Percentiles rank a stretch among this genome's conserved stretches.
phyloP scores from a whole-genome alignment of 305 asterid genomes.

The Galium porrigens region DNA sequence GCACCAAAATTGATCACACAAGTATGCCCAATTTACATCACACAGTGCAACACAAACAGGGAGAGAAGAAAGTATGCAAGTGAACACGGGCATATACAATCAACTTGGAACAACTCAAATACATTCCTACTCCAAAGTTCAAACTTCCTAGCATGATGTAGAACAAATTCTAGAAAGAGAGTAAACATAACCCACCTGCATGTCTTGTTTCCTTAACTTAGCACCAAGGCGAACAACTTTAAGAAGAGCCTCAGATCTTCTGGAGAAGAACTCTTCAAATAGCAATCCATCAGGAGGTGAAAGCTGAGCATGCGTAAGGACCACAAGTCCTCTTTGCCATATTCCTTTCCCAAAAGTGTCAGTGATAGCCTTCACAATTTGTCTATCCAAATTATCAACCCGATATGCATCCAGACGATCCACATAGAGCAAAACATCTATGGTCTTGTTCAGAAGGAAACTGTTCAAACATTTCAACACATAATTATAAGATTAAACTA shows the following conservation, averaged over 20 bases:
- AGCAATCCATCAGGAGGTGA: conserved; percentile 92
- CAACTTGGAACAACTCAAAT: background rate
- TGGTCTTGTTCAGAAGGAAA: conserved; percentile 71
- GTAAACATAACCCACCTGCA: conserved; percentile 27
- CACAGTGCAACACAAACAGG: background rate
- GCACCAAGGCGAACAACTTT: conserved; percentile 69
- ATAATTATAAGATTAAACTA: conserved; percentile 6
- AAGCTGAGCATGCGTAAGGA: conserved; percentile 94
- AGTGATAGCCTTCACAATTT: conserved; percentile 72
- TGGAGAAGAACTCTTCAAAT: conserved; percentile 68
- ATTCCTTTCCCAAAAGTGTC: conserved; percentile 73
- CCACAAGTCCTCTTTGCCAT: conserved; percentile 68
- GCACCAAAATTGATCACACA: background rate
- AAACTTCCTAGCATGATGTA: background rate
- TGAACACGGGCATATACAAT: background rate
- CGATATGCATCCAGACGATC: conserved; percentile 91
- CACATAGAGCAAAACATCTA: conserved; percentile 85
- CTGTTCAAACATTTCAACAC: conserved; percentile 39
- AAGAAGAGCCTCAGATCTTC: conserved; percentile 71
- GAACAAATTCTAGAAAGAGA: background rate
- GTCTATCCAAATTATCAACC: conserved; percentile 86
- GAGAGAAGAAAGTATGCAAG: background rate
- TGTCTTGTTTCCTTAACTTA: conserved; percentile 43
- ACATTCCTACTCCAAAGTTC: background rate
- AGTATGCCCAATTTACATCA: background rate